These are phyloP conservation scores for Leccinum solheimii DNA, from an alignment of 1,284 basidiomycete genomes.

Conservation along the genomic window DNA sequence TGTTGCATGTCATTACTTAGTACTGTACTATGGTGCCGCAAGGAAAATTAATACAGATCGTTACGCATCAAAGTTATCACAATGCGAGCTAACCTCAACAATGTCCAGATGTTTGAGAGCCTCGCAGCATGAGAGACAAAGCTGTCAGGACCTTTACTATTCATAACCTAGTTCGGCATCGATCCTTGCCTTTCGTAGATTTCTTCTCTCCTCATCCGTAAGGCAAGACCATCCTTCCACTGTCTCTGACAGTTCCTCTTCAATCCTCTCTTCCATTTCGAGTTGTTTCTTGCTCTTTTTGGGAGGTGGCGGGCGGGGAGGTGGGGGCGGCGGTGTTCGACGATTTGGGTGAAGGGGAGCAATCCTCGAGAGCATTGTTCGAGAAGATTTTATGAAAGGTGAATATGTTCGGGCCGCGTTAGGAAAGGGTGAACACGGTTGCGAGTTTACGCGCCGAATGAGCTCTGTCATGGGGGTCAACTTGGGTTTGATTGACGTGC, in stretches of 20 bases:
- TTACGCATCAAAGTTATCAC: slow-evolving; percentile 2
- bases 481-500: slow-evolving; percentile 34
- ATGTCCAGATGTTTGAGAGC: background rate
- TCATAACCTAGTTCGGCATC: slow-evolving; percentile 65
- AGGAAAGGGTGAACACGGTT: slow-evolving; percentile 62
- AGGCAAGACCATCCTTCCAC: slow-evolving; percentile 72
- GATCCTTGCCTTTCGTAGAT: slow-evolving; percentile 58
- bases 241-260: slow-evolving; percentile 71
- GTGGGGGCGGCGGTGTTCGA: slow-evolving; percentile 66
- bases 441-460: slow-evolving; percentile 66
- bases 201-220: slow-evolving; percentile 61
- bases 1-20: background rate
- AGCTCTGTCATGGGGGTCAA: slow-evolving; percentile 70
- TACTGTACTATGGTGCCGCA: background rate
- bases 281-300: slow-evolving; percentile 78
- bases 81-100: background rate
- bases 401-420: slow-evolving; percentile 50
- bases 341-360: slow-evolving; percentile 73
- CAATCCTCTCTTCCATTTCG: slow-evolving; percentile 73
- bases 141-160: slow-evolving; percentile 10
- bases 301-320: slow-evolving; percentile 59
- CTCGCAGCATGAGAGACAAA: background rate
- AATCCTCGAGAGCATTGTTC: slow-evolving; percentile 59
- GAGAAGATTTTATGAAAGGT: slow-evolving; percentile 64
- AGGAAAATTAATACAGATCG: background rate